Conservation (phyloP, 768 basidiomycete genomes). For the Mycena pura region DNA sequence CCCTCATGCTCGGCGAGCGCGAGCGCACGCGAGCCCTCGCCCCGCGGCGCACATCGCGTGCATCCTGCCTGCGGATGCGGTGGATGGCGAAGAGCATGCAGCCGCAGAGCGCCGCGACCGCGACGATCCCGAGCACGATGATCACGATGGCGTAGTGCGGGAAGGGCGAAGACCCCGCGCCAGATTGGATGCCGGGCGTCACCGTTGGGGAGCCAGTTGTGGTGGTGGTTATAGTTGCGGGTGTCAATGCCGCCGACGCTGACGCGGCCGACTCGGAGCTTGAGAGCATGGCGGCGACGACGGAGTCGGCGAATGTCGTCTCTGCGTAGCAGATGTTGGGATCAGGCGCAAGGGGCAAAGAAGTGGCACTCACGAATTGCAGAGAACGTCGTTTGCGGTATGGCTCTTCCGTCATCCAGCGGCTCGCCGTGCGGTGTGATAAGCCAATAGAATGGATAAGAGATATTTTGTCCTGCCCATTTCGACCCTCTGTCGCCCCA, state of each 20-base stretch:
- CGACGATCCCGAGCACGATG: slow-evolving; percentile 82
- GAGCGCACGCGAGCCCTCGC: slow-evolving; percentile 80
- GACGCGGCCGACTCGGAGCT: slow-evolving; percentile 33
- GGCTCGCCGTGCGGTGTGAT: slow-evolving; percentile 62
- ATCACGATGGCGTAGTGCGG: slow-evolving; percentile 92
- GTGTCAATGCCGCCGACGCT: not conserved
- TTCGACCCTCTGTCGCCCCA: slow-evolving; percentile 60
- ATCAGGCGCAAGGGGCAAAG: not conserved
- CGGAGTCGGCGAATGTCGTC: slow-evolving; percentile 75
- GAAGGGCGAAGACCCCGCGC: slow-evolving; percentile 50
- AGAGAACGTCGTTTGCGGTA: slow-evolving; percentile 75
- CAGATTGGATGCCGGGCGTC: slow-evolving; percentile 54
- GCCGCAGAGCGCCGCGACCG: slow-evolving; percentile 69
- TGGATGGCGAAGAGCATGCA: slow-evolving; percentile 76
- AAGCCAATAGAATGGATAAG: slow-evolving; percentile 80
- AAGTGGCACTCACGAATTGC: slow-evolving; percentile 73
- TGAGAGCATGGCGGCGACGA: slow-evolving; percentile 61
- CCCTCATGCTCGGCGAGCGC: slow-evolving; percentile 50
- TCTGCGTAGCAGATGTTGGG: slow-evolving; percentile 46
- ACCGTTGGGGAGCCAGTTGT: slow-evolving; percentile 9
- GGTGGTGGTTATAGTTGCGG: not conserved
- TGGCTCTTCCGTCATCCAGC: slow-evolving; percentile 60
- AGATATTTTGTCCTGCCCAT: slow-evolving; percentile 58
- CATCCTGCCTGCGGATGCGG: slow-evolving; percentile 59
- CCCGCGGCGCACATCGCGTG: slow-evolving; percentile 48